Percentiles rank a stretch among this genome's conserved stretches.
Conservation (phyloP, 306 rosid genomes). For the Cucumis cinereus region DNA sequence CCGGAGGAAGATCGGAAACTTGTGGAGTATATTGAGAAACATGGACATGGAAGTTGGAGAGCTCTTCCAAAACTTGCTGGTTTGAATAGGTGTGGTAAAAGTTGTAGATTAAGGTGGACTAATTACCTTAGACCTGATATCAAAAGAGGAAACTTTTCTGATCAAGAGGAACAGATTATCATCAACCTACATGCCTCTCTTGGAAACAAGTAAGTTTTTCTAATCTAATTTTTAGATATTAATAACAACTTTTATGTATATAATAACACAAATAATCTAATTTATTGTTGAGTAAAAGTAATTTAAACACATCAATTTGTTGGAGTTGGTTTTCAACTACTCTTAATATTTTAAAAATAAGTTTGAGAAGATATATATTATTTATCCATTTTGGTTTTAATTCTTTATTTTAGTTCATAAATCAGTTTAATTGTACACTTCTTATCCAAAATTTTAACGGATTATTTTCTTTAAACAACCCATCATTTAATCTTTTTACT, state of each 20-base stretch:
- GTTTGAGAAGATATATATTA: neutral
- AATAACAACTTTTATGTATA: neutral
- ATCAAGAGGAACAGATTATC: constrained; percentile 48
- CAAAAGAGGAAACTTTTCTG: constrained; percentile 61
- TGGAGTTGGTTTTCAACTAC: neutral
- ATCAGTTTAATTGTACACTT: neutral
- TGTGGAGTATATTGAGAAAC: constrained; percentile 31
- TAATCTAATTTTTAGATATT: neutral
- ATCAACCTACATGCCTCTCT: constrained; percentile 48
- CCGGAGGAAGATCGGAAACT: constrained; percentile 30
- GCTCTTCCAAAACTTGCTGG: constrained; percentile 70
- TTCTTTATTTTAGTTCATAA: neutral
- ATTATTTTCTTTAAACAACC: too few species aligned
- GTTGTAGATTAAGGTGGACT: constrained; percentile 70
- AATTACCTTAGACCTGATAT: constrained; percentile 71
- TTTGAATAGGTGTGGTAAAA: constrained; percentile 71
- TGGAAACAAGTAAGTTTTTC: constrained; percentile 51
- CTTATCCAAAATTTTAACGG: neutral
- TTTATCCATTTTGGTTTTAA: too few species aligned
- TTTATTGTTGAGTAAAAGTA: neutral
- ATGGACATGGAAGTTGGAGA: constrained; percentile 82
- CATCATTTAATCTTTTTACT: too few species aligned
- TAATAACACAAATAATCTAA: neutral
- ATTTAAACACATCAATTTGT: neutral
- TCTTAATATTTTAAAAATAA: neutral